These are phyloP conservation scores for Linanthus parryae DNA, from an alignment of 148 eudicot species.

Conservation along the genomic window DNA sequence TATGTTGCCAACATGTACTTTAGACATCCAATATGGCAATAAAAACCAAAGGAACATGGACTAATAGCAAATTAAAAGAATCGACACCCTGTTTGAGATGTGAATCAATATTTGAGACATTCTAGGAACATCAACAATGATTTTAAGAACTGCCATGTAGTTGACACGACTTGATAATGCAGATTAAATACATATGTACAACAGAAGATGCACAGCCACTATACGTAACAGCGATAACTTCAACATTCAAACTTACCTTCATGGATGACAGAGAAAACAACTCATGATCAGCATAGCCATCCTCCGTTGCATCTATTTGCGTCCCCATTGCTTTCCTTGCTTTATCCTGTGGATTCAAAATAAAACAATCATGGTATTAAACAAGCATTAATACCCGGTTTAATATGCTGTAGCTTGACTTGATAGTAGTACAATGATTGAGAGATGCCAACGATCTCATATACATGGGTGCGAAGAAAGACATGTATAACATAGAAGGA, in stretches of 20 bases:
- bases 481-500: background rate
- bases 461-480: background rate
- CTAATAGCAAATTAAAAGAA: background rate
- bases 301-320: conserved; percentile 70
- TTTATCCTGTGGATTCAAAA: conserved; percentile 56
- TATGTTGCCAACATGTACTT: too few relatives aligned
- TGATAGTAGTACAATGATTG: background rate
- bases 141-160: too few relatives aligned
- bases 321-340: conserved; percentile 71
- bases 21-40: background rate
- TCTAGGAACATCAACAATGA: too few relatives aligned
- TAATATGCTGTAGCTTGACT: background rate
- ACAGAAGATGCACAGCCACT: too few relatives aligned
- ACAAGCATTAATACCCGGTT: background rate
- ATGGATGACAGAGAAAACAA: conserved; percentile 76
- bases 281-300: conserved; percentile 73
- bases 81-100: too few relatives aligned
- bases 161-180: too few relatives aligned
- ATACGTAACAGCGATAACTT: too few relatives aligned
- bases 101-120: too few relatives aligned
- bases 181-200: too few relatives aligned
- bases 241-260: conserved; percentile 43
- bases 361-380: conserved; percentile 2
- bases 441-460: background rate
- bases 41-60: background rate